phyloP scores from a whole-genome alignment of 805 yeast genomes.

The Wickerhamomyces tratensis region DNA sequence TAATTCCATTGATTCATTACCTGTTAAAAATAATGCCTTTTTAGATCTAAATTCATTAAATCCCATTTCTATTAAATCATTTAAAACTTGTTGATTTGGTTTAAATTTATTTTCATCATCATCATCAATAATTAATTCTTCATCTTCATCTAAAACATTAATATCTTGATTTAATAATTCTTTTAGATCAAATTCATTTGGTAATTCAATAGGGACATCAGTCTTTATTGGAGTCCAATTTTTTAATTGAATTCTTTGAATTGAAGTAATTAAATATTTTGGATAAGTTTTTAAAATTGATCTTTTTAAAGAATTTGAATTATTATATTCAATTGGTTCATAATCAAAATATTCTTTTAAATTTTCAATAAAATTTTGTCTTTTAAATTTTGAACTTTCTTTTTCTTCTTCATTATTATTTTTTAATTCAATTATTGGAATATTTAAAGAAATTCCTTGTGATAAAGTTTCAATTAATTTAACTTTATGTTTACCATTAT shows the following conservation, averaged over 20 bases:
- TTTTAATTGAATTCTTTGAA: constrained; percentile 71
- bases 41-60: constrained; percentile 58
- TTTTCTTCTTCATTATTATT: constrained; percentile 30
- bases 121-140: constrained; percentile 19
- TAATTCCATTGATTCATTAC: constrained; percentile 50
- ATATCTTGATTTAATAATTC: constrained; percentile 32
- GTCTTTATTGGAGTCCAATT: constrained; percentile 89
- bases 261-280: constrained; percentile 55
- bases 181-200: constrained; percentile 37
- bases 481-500: constrained; percentile 30
- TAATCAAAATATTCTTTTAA: constrained; percentile 41
- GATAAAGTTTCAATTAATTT: constrained; percentile 43
- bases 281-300: constrained; percentile 59
- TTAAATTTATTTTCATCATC: constrained; percentile 26
- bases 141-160: constrained; percentile 27
- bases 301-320: constrained; percentile 28
- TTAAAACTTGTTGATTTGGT: constrained; percentile 47
- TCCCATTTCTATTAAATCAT: constrained; percentile 72
- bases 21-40: constrained; percentile 65
- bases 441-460: constrained; percentile 57
- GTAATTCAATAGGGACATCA: constrained; percentile 55
- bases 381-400: constrained; percentile 38
- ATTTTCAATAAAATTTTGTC: constrained; percentile 27
- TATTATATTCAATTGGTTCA: constrained; percentile 46
- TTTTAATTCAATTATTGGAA: constrained; percentile 28